These are phyloP conservation scores for Lithospermum erythrorhizon DNA, from an alignment of 257 asterid species.

Conservation along the genomic window DNA sequence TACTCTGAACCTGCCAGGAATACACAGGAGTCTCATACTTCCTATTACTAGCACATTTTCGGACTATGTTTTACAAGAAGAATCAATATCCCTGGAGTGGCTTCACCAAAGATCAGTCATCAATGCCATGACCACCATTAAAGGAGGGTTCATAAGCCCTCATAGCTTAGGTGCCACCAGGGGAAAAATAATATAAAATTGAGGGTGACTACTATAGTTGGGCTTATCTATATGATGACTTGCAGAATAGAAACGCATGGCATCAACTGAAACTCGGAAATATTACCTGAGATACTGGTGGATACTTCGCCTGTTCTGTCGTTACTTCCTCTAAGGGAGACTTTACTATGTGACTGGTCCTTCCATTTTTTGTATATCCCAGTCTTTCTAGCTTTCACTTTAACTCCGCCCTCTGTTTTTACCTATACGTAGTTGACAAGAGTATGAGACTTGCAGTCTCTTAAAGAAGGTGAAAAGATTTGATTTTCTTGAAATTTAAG, in stretches of 20 bases:
- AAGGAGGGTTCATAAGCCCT: no score
- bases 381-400: conserved; percentile 45
- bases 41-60: no score
- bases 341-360: conserved; percentile 51
- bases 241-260: background rate
- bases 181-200: no score
- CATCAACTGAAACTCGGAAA: background rate
- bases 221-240: no score
- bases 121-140: no score
- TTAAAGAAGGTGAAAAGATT: no score
- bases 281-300: conserved; percentile 48
- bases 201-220: no score
- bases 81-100: no score
- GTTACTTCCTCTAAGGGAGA: conserved; percentile 42
- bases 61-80: no score
- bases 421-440: conserved; percentile 34
- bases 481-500: no score
- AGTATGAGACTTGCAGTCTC: conserved; percentile 1
- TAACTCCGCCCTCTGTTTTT: conserved; percentile 82
- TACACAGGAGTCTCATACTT: background rate
- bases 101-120: no score
- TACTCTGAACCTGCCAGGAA: conserved; percentile 54
- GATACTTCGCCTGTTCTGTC: conserved; percentile 36
- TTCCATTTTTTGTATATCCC: conserved; percentile 89
- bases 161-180: no score